Conservation (phyloP, 345 rosid species). For the Euphorbia tirucalli region DNA sequence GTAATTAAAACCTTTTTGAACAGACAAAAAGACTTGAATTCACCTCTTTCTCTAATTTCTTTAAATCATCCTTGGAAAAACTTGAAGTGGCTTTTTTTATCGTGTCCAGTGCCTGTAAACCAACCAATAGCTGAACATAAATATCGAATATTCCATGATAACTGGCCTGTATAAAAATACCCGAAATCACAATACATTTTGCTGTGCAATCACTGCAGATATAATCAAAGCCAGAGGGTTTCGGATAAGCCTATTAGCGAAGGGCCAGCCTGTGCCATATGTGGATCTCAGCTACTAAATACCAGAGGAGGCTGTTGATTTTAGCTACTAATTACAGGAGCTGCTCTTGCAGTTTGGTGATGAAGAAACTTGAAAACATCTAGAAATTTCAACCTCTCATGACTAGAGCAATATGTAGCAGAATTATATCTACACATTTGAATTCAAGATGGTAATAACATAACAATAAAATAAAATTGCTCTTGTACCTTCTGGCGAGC, state of each 20-base stretch:
- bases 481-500: slow-evolving; percentile 75
- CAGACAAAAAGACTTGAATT: slow-evolving; percentile 18
- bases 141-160: not conserved
- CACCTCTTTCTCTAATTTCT: slow-evolving; percentile 92
- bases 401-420: not conserved
- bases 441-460: not conserved
- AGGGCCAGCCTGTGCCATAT: not conserved
- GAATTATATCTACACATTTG: not conserved
- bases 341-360: not conserved
- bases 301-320: not conserved
- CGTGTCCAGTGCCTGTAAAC: slow-evolving; percentile 73
- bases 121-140: not conserved
- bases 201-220: not conserved
- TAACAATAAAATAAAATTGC: not conserved
- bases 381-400: not conserved
- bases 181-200: not conserved
- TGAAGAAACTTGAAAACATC: not conserved
- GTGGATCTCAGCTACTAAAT: not conserved
- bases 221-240: not conserved
- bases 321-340: not conserved
- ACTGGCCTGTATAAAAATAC: not conserved
- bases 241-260: no score
- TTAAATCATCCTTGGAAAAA: slow-evolving; percentile 78
- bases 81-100: slow-evolving; percentile 72
- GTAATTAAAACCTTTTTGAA: not conserved